Conservation (phyloP, 83 land plant species). For the Picea abies region DNA sequence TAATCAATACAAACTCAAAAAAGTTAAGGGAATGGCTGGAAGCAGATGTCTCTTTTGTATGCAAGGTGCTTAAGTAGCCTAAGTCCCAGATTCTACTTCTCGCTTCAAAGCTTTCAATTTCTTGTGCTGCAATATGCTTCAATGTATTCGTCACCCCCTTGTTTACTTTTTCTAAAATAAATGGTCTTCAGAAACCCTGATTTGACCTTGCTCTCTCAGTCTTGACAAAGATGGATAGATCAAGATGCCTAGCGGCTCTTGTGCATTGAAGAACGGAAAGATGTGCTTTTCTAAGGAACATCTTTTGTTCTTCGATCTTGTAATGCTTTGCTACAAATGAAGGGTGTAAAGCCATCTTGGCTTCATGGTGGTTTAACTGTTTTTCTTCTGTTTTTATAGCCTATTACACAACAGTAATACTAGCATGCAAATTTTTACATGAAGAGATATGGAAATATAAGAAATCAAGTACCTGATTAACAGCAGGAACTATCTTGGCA, state of each 20-base stretch:
- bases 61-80: too few relatives aligned
- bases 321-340: background rate
- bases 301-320: background rate
- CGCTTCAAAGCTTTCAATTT: too few relatives aligned
- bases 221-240: background rate
- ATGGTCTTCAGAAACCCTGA: background rate
- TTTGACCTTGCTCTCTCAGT: background rate
- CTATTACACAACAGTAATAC: background rate
- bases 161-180: background rate
- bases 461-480: conserved; percentile 59
- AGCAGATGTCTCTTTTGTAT: background rate
- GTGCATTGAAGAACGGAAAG: background rate
- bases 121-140: too few relatives aligned
- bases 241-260: background rate
- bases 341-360: background rate
- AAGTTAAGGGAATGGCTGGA: background rate
- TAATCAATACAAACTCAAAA: background rate
- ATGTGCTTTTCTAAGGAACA: background rate
- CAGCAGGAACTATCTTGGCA: conserved; percentile 79
- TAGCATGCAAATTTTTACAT: background rate
- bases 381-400: background rate
- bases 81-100: too few relatives aligned
- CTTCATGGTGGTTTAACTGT: background rate
- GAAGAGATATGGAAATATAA: background rate
- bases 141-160: too few relatives aligned